These are phyloP conservation scores for Trichosporon asahii DNA, from an alignment of 1,284 basidiomycete species.

Conservation along the genomic window DNA sequence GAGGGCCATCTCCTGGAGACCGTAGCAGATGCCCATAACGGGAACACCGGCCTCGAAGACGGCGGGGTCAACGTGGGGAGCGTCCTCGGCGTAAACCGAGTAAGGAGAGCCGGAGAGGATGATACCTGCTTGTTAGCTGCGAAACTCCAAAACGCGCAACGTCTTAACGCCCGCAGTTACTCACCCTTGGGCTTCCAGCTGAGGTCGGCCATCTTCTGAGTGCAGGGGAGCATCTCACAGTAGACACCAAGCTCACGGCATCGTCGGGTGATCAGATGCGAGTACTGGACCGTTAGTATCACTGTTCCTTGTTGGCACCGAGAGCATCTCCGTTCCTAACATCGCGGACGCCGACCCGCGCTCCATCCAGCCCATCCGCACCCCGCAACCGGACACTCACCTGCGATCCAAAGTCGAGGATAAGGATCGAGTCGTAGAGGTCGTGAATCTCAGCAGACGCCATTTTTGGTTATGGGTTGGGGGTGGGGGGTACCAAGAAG, in stretches of 20 bases:
- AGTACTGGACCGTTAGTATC: conserved; percentile 64
- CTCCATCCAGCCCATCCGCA: neutral
- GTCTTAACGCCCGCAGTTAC: conserved; percentile 14
- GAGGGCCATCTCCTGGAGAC: conserved; percentile 94
- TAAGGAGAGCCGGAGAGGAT: conserved; percentile 98
- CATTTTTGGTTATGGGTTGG: conserved; percentile 25
- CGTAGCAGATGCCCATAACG: conserved; percentile 96
- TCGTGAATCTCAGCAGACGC: conserved; percentile 69
- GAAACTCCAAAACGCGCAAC: neutral
- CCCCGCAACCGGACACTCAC: conserved; percentile 51
- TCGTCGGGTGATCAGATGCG: conserved; percentile 95
- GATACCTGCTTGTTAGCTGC: conserved; percentile 62
- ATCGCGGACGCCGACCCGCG: neutral
- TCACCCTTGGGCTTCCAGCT: conserved; percentile 92
- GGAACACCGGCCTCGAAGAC: conserved; percentile 90
- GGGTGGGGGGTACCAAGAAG: conserved; percentile 13
- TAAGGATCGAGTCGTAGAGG: conserved; percentile 93
- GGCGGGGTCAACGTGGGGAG: conserved; percentile 92
- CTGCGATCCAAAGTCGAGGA: conserved; percentile 97
- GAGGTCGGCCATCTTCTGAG: conserved; percentile 82
- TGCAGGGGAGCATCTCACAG: conserved; percentile 97
- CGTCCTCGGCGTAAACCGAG: conserved; percentile 90
- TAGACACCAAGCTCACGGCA: conserved; percentile 97
- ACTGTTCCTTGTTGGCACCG: neutral
- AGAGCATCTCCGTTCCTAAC: neutral